Percentiles rank a stretch among this genome's conserved stretches.
Conservation (phyloP, 1,284 basidiomycete genomes). For the Cutaneotrichosporon dermatis region DNA sequence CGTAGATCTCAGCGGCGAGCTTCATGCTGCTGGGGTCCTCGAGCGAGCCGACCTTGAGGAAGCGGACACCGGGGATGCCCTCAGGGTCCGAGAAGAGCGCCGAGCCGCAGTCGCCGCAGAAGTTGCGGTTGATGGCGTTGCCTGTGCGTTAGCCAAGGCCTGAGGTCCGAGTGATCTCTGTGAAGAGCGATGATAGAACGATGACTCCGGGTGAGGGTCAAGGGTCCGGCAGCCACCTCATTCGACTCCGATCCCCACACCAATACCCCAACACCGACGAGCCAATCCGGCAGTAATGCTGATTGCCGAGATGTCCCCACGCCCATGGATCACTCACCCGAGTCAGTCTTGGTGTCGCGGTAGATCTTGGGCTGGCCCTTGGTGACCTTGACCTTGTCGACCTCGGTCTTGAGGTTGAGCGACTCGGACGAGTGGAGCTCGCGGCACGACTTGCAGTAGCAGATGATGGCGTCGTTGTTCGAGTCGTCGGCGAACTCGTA, state of each 20-base stretch:
- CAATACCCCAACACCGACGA: no score
- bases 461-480: conserved; percentile 13
- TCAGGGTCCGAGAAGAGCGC: conserved; percentile 18
- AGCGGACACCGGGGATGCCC: conserved; percentile 13
- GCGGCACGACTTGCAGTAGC: conserved; percentile 19
- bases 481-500: conserved; percentile 15
- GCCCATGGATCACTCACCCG: conserved; percentile 1
- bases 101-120: conserved; percentile 30
- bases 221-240: no score
- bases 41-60: conserved; percentile 16
- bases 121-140: conserved; percentile 22
- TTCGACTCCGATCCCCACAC: no score
- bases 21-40: conserved; percentile 9
- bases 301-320: no score
- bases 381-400: conserved; percentile 13
- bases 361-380: conserved; percentile 16
- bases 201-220: no score
- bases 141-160: conserved; percentile 8
- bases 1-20: conserved; percentile 18
- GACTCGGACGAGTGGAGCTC: conserved; percentile 11
- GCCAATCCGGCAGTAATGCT: no score
- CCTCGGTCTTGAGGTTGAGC: conserved; percentile 14
- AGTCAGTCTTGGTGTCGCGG: conserved; percentile 12
- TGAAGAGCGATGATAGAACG: no score
- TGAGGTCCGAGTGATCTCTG: no score